Percentiles rank a stretch among this genome's conserved stretches.
Conservation (phyloP, 2,329 filamentous ascomycete genomes). For the Cercospora berteroae region DNA sequence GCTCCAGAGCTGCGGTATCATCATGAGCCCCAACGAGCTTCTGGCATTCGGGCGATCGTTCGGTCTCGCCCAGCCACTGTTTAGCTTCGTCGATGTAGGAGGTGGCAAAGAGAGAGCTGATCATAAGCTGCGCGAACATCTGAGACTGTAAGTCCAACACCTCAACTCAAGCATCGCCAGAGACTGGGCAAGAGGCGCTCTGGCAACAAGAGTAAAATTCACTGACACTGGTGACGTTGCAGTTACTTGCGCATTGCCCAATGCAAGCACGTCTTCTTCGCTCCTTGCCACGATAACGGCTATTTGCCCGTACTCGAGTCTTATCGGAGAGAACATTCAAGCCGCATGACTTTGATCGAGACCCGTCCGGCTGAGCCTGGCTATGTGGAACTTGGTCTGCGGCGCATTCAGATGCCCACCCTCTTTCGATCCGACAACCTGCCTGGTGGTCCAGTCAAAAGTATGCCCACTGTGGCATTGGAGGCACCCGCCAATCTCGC, state of each 20-base stretch:
- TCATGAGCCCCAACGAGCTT: slow-evolving; percentile 42
- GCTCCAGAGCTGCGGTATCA: slow-evolving; percentile 42
- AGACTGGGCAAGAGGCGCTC: background rate
- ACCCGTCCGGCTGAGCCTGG: slow-evolving; percentile 43
- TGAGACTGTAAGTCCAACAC: slow-evolving; percentile 39
- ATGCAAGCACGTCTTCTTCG: slow-evolving; percentile 48
- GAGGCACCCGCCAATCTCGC: background rate
- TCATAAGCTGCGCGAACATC: slow-evolving; percentile 48
- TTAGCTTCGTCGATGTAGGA: slow-evolving; percentile 50
- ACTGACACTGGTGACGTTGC: background rate
- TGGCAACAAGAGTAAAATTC: background rate
- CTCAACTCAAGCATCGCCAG: background rate
- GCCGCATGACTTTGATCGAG: slow-evolving; percentile 48
- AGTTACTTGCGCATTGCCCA: slow-evolving; percentile 44
- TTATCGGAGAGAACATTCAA: slow-evolving; percentile 44
- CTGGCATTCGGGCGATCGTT: slow-evolving; percentile 46
- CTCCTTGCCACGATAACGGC: slow-evolving; percentile 49
- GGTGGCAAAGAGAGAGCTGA: slow-evolving; percentile 48
- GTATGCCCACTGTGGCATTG: background rate
- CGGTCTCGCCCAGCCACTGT: slow-evolving; percentile 45
- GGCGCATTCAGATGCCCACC: slow-evolving; percentile 39
- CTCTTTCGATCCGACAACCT: slow-evolving; percentile 44
- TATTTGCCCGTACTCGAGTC: slow-evolving; percentile 47
- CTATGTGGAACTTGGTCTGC: slow-evolving; percentile 45
- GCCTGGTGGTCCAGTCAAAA: slow-evolving; percentile 11